Conservation (phyloP, 768 basidiomycete species). For the Suillus subaureus region DNA sequence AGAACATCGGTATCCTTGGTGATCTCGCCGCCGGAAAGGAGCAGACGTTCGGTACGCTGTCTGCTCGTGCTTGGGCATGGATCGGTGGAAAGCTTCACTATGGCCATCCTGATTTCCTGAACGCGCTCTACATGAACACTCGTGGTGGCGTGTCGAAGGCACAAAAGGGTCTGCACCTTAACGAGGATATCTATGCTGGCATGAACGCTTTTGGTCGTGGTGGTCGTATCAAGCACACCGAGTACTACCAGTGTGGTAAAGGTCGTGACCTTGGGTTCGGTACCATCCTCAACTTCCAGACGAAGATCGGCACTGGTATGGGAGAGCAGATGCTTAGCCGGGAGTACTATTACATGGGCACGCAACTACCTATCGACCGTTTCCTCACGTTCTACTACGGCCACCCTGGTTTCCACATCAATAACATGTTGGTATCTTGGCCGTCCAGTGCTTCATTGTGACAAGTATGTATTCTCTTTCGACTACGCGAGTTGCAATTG, state of each 20-base stretch:
- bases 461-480: conserved; percentile 62
- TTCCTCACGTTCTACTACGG: conserved; percentile 99
- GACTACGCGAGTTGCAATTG: conserved; percentile 14
- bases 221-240: conserved; percentile 97
- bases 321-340: conserved; percentile 99
- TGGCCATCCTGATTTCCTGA: conserved; percentile 99
- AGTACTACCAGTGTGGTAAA: conserved; percentile 99
- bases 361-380: conserved; percentile 95
- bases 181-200: conserved; percentile 99
- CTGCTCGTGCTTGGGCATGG: conserved; percentile 95
- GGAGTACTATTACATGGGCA: conserved; percentile 98
- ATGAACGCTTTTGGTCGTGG: conserved; percentile 99
- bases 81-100: conserved; percentile 99
- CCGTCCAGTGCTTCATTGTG: conserved; percentile 93
- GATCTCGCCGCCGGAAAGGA: conserved; percentile 99
- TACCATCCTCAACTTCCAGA: conserved; percentile 99
- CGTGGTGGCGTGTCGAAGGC: conserved; percentile 99
- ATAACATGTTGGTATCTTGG: conserved; percentile 99
- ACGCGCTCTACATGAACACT: conserved; percentile 96
- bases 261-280: conserved; percentile 99
- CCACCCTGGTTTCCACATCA: conserved; percentile 99
- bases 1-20: conserved; percentile 98
- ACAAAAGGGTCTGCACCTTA: conserved; percentile 98
- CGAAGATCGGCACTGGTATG: conserved; percentile 99
- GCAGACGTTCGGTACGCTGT: conserved; percentile 97